These are phyloP conservation scores for Hanseniaspora lindneri DNA, from an alignment of 805 yeast genomes.

Conservation along the genomic window DNA sequence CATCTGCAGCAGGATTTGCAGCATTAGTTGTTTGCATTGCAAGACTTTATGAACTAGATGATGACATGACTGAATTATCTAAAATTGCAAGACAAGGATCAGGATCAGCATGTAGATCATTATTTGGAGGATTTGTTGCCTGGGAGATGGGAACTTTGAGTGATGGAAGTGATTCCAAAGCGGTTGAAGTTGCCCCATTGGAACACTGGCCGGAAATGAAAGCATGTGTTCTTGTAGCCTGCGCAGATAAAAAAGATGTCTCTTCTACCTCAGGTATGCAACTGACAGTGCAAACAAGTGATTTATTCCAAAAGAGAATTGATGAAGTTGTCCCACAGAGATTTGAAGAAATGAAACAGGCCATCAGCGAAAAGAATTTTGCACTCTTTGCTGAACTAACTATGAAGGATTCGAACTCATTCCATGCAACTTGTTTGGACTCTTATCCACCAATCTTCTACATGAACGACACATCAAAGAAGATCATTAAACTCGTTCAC, in stretches of 20 bases:
- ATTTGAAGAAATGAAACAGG: constrained; percentile 65
- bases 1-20: constrained; percentile 97
- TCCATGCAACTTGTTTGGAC: constrained; percentile 96
- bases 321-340: constrained; percentile 75
- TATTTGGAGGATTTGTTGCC: constrained; percentile 95
- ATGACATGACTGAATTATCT: constrained; percentile 70
- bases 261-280: constrained; percentile 97
- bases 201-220: constrained; percentile 87
- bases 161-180: constrained; percentile 88
- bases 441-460: constrained; percentile 92
- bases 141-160: constrained; percentile 85
- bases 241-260: constrained; percentile 87
- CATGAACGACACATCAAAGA: constrained; percentile 79
- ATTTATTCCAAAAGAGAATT: constrained; percentile 70
- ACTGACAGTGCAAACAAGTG: constrained; percentile 78
- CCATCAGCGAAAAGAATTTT: constrained; percentile 68
- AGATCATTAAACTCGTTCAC: constrained; percentile 67
- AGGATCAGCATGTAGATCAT: constrained; percentile 94
- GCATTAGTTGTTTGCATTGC: constrained; percentile 89
- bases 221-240: constrained; percentile 84
- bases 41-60: constrained; percentile 71
- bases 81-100: constrained; percentile 96
- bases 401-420: constrained; percentile 92
- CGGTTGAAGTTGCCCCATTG: constrained; percentile 78
- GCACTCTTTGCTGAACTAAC: constrained; percentile 75